Conservation (phyloP, 306 rosid genomes). For the Prunus campanulata region DNA sequence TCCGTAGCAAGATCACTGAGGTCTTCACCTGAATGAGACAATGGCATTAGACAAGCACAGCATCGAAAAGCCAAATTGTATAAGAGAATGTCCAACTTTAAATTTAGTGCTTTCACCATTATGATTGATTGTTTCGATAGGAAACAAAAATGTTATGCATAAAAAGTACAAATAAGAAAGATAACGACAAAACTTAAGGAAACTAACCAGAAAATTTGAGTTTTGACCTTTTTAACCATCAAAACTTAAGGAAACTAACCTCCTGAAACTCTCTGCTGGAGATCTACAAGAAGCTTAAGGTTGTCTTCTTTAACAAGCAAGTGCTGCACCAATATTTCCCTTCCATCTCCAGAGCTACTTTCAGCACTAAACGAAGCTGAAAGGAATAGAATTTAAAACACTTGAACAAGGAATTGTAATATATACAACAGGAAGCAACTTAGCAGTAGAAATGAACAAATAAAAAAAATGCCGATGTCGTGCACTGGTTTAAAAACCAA, state of each 20-base stretch:
- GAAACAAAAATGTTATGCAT: neutral
- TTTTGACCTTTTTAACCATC: neutral
- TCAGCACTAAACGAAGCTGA: conserved; percentile 66
- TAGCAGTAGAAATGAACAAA: neutral
- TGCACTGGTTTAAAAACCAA: no score
- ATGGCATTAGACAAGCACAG: conserved; percentile 12
- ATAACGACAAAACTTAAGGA: neutral
- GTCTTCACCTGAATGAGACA: conserved; percentile 70
- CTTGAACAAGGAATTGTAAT: conserved; percentile 1
- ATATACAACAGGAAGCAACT: no score
- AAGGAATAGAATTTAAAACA: conserved; percentile 16
- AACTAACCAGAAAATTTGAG: neutral
- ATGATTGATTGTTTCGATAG: neutral
- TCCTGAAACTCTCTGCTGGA: conserved; percentile 59
- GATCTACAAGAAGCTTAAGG: conserved; percentile 61
- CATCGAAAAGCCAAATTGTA: neutral
- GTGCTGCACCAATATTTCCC: conserved; percentile 91
- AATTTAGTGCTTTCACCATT: neutral
- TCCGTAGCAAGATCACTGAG: conserved; percentile 91
- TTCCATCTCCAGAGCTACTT: conserved; percentile 42
- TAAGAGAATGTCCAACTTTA: conserved; percentile 5
- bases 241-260: conserved; percentile 37
- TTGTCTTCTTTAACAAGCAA: conserved; percentile 81
- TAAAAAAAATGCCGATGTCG: neutral
- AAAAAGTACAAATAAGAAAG: neutral